Evolutionary conservation across 2,329 filamentous ascomycete species (phyloP).

Genomic region (Penicillium hesseltinei): DNA sequence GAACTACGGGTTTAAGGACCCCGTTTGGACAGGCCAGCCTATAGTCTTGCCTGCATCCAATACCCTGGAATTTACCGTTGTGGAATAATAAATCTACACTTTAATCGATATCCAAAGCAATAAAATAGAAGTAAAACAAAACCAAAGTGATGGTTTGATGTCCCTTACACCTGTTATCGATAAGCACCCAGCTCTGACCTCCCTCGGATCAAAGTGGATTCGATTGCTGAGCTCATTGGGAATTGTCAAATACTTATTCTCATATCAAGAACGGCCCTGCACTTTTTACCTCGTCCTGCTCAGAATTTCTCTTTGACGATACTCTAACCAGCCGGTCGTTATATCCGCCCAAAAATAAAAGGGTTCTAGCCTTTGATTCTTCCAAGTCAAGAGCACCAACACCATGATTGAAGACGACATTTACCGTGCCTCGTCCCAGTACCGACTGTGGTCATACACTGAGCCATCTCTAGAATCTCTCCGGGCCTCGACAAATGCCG

Average conservation of each 20-base stretch:
- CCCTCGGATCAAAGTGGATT: neutral
- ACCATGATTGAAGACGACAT: conserved; percentile 84
- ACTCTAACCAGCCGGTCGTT: too few species aligned
- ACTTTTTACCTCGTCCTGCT: too few species aligned
- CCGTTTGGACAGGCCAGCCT: too few species aligned
- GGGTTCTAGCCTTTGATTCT: neutral
- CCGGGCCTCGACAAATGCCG: conserved; percentile 73
- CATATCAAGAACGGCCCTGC: neutral
- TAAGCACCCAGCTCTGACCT: conserved; percentile 1
- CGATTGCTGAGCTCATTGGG: neutral
- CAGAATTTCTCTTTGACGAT: neutral
- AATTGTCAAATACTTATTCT: neutral
- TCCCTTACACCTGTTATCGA: neutral
- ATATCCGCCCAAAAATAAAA: neutral
- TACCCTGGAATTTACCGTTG: too few species aligned
- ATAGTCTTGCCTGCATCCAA: too few species aligned
- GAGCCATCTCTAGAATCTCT: conserved; percentile 67
- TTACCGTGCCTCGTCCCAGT: conserved; percentile 88
- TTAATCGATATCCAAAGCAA: neutral
- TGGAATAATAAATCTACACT: neutral
- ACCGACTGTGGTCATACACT: conserved; percentile 88
- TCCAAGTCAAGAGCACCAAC: neutral
- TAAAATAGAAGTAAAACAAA: neutral
- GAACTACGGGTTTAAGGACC: too few species aligned
- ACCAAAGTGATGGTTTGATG: neutral